Conservation (phyloP, 2,329 filamentous ascomycete species). For the Chrysoporthe austroafricana region DNA sequence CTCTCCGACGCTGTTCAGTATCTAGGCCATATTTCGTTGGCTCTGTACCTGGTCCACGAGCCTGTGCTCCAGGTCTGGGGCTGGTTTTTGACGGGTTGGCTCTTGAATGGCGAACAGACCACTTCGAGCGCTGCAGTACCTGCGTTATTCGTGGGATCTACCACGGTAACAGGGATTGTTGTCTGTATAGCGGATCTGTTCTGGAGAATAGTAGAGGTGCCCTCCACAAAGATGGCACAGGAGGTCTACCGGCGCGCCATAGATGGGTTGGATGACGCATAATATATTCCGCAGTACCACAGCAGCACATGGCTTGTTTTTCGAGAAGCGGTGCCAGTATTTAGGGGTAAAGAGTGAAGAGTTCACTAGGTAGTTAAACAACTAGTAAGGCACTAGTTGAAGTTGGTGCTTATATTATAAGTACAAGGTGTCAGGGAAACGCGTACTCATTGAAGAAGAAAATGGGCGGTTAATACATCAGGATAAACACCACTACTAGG, state of each 20-base stretch:
- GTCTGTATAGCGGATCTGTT: conserved; percentile 4
- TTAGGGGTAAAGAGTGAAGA: neutral
- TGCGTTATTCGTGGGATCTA: conserved; percentile 5
- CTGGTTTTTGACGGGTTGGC: neutral
- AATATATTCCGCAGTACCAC: neutral
- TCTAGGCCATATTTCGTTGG: conserved; percentile 8
- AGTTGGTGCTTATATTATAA: neutral
- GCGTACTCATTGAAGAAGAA: neutral
- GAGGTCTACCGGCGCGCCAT: neutral
- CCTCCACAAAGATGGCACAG: neutral
- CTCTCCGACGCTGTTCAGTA: conserved; percentile 3
- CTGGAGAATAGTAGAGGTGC: conserved; percentile 6
- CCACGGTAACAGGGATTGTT: neutral
- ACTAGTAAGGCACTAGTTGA: neutral
- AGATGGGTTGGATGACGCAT: neutral
- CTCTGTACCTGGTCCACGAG: conserved; percentile 8
- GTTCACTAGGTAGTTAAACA: neutral
- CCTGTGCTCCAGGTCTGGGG: conserved; percentile 10
- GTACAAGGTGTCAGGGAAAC: neutral
- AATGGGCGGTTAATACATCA: too few relatives aligned
- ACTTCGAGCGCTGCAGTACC: neutral
- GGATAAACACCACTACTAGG: too few relatives aligned
- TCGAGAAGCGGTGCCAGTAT: neutral
- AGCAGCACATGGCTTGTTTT: neutral
- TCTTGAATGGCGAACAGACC: conserved; percentile 1